A percentile compares a stretch with the other conserved stretches of the same genome.
Conservation (phyloP, 495 filamentous ascomycete genomes). For the Trypethelium eluteriae region DNA sequence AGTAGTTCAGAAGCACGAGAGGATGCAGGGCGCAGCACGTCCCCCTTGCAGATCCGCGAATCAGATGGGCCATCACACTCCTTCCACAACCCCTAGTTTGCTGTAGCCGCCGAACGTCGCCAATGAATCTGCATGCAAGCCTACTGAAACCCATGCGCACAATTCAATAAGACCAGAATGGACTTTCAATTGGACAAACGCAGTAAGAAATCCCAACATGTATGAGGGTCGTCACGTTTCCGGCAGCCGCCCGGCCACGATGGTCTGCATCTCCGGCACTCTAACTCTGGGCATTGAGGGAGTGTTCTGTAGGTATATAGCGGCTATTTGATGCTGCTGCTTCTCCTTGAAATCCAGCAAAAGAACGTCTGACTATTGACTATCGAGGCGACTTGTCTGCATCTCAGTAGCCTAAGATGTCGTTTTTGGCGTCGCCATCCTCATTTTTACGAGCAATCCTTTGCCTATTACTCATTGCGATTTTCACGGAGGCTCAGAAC, state of each 20-base stretch:
- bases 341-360: neutral
- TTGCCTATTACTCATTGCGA: neutral
- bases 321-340: neutral
- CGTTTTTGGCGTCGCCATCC: neutral
- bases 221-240: neutral
- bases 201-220: neutral
- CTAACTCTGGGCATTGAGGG: neutral
- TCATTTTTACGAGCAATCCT: neutral
- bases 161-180: neutral
- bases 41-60: conserved; percentile 1
- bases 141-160: neutral
- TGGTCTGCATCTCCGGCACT: neutral
- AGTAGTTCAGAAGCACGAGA: neutral
- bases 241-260: conserved; percentile 9
- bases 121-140: neutral
- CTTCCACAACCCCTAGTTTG: neutral
- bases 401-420: neutral
- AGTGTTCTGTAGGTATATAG: conserved; percentile 1
- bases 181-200: neutral
- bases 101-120: neutral
- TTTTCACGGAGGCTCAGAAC: neutral
- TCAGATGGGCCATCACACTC: neutral
- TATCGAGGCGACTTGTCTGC: neutral
- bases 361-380: neutral
- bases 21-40: conserved; percentile 8